These are phyloP conservation scores for Yamadazyma diddensiae DNA, from an alignment of 1,139 yeast genomes.

Conservation along the genomic window DNA sequence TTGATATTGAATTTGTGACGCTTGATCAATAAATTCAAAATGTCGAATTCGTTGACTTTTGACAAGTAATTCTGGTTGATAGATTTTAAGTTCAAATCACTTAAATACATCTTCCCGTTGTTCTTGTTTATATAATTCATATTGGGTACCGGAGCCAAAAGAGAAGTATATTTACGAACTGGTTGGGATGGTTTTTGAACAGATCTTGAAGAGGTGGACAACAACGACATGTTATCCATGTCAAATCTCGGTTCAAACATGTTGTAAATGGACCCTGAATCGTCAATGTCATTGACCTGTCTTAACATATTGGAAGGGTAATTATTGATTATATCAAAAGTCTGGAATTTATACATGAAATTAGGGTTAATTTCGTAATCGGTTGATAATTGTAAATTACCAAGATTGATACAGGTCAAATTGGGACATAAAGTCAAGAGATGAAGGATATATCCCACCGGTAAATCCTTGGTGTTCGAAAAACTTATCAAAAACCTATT, in stretches of 20 bases:
- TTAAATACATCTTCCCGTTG: conserved; percentile 42
- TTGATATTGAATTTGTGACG: conserved; percentile 19
- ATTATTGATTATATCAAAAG: conserved; percentile 39
- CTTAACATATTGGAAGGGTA: conserved; percentile 30
- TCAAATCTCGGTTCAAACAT: conserved; percentile 5
- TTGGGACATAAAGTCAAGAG: conserved; percentile 59
- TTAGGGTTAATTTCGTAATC: conserved; percentile 52
- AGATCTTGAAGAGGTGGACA: conserved; percentile 7
- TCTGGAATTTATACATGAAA: conserved; percentile 33
- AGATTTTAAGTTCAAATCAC: conserved; percentile 41
- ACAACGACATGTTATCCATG: conserved; percentile 12
- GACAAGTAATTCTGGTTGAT: conserved; percentile 31
- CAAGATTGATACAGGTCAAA: conserved; percentile 46
- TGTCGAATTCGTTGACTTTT: conserved; percentile 35
- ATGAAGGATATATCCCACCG: conserved; percentile 65
- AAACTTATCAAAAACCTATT: conserved; percentile 57
- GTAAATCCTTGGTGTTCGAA: conserved; percentile 61
- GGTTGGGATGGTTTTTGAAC: conserved; percentile 5
- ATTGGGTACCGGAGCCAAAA: conserved; percentile 39
- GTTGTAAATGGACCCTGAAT: conserved; percentile 14
- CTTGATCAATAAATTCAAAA: conserved; percentile 30
- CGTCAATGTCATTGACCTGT: conserved; percentile 13
- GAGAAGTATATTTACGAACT: conserved; percentile 16
- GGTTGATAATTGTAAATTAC: conserved; percentile 51
- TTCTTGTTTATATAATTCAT: conserved; percentile 28